These are phyloP conservation scores for Allium cepa DNA, from an alignment of 106 monocot species.

Conservation along the genomic window DNA sequence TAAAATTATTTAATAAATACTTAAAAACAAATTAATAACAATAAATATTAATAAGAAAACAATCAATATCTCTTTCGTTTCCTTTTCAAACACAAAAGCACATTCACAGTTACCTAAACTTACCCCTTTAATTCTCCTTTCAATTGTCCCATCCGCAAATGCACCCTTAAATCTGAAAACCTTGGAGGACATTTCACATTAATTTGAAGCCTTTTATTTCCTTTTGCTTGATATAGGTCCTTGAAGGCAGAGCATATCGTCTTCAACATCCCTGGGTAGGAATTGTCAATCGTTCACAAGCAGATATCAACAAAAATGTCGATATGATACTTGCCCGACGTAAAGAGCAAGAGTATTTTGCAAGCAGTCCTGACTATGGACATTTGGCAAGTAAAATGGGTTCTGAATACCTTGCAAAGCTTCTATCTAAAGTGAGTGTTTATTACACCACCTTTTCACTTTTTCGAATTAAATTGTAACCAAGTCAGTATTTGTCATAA, in stretches of 20 bases:
- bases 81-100: too few species aligned
- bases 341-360: constrained; percentile 92
- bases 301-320: constrained; percentile 97
- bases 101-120: too few species aligned
- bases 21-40: too few species aligned
- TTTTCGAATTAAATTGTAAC: background rate
- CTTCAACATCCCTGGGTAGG: constrained; percentile 99
- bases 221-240: constrained; percentile 39
- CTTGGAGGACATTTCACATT: background rate
- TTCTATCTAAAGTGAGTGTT: constrained; percentile 67
- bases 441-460: background rate
- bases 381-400: constrained; percentile 97
- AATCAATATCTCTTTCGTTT: too few species aligned
- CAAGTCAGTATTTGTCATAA: too few species aligned
- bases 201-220: background rate
- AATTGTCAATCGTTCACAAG: constrained; percentile 97
- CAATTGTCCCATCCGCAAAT: too few species aligned
- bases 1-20: too few species aligned
- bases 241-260: constrained; percentile 91
- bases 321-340: constrained; percentile 92
- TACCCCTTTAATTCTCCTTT: too few species aligned
- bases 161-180: too few species aligned
- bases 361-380: constrained; percentile 88
- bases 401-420: constrained; percentile 94
- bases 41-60: too few species aligned